Percentiles rank a stretch among this genome's conserved stretches.
Conservation (phyloP, 2,329 filamentous ascomycete genomes). For the Akanthomyces uredinophilus region DNA sequence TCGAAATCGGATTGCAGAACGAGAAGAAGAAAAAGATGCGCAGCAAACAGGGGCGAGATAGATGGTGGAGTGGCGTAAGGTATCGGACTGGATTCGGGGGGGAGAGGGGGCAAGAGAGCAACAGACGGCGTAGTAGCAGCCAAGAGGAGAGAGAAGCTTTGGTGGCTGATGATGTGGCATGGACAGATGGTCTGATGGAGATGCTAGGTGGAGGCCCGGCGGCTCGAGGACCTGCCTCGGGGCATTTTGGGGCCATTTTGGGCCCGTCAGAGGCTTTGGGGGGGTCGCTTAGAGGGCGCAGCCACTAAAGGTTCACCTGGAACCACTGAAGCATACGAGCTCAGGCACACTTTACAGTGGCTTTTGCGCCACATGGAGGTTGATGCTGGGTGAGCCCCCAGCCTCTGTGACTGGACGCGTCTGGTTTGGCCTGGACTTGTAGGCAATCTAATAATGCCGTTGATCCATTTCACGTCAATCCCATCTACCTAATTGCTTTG, state of each 20-base stretch:
- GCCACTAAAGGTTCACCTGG: background rate
- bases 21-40: background rate
- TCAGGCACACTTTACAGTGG: background rate
- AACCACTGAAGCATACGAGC: background rate
- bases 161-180: slow-evolving; percentile 11
- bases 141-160: background rate
- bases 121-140: background rate
- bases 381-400: too few species aligned
- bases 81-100: background rate
- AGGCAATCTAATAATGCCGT: too few species aligned
- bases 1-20: background rate
- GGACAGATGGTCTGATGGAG: slow-evolving; percentile 9
- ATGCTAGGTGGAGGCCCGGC: background rate
- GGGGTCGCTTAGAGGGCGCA: background rate
- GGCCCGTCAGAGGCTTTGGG: background rate
- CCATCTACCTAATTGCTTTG: background rate
- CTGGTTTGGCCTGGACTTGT: too few species aligned
- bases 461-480: background rate
- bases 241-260: background rate
- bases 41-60: background rate
- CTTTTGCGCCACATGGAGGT: background rate
- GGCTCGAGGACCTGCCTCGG: background rate
- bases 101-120: background rate
- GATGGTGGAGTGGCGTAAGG: background rate
- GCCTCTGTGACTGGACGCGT: too few species aligned